phyloP scores from a whole-genome alignment of 139 green algal species.

The Coelastrella sp. region DNA sequence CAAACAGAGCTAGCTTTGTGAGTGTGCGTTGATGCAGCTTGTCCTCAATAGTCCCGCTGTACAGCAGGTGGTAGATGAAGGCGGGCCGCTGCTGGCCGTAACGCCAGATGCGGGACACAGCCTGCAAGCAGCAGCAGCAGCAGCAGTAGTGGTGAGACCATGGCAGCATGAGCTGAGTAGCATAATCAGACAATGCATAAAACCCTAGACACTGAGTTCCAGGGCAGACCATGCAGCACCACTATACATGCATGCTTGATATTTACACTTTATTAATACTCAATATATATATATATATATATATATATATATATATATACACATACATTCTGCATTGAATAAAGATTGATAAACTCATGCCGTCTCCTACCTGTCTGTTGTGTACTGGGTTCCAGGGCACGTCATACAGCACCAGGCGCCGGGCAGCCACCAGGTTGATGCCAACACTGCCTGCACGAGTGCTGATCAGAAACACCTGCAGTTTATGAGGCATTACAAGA shows the following conservation, averaged over 20 bases:
- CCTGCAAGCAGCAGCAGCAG: constrained; percentile 49
- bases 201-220: too few species aligned
- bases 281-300: too few species aligned
- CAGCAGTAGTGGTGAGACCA: constrained; percentile 10
- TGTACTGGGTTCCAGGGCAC: constrained; percentile 69
- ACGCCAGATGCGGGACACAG: constrained; percentile 66
- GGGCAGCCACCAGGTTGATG: constrained; percentile 72
- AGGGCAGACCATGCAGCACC: too few species aligned
- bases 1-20: constrained; percentile 38
- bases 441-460: constrained; percentile 61
- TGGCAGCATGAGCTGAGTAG: too few species aligned
- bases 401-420: constrained; percentile 63
- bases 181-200: too few species aligned
- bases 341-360: background rate
- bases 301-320: too few species aligned
- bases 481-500: background rate
- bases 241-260: too few species aligned
- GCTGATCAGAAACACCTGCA: constrained; percentile 65
- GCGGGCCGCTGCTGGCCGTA: constrained; percentile 62
- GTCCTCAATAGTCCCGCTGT: constrained; percentile 50
- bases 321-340: too few species aligned
- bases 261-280: too few species aligned
- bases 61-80: constrained; percentile 70
- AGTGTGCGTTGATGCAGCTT: constrained; percentile 19
- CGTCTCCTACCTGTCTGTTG: constrained; percentile 55